Base-by-base conservation (phyloP, 768 basidiomycete genomes). In the Amanita rubescens region DNA sequence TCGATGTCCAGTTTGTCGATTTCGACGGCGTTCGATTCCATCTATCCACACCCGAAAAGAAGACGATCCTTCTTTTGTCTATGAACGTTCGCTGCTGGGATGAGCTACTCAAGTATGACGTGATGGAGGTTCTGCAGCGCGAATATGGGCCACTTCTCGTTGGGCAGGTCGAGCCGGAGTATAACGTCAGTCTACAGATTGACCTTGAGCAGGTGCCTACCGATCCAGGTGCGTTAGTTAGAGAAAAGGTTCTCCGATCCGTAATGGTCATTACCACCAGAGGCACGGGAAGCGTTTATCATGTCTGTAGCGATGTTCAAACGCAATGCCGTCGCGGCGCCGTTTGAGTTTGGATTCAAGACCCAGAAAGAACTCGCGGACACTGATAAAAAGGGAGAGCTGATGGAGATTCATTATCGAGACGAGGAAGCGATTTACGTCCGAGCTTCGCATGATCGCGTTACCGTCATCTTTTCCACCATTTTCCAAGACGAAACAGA, bases 11-110 rank as follows among this genome's bases (percentile, higher is more conserved):
- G 54, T 99, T 99, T 62, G 96, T 98, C 50, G 96, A 99, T 71
- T 99, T 93, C 60, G 96, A 99, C 66, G 88, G 92, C 46, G 94
- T 97, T 51, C 82, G 93, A 41, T 99, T 97, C 72, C 94, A 88
- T 67, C 71, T 98, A 44, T 90, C 90, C 12, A 94, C 94, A 0
- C 88, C 88, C 3, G 82, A 89, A 20, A 83, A 86, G 65, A 91
- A 95, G 75, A 85, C 87, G 0, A 65, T 76, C 3, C 74, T 98
- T 19, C 73, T 90, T 35, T 79, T 99, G 19, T 98, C 95, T 27
- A 98, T 99, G 93, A 85, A 86, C 68, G 94, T 98, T 55, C 86
- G 90, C 46, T 99, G 95, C 73, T 99, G 95, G 95, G 81, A 87
- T 56, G 93, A 98, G 66, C 82, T 99, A 42, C 85, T 85, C 10